These are phyloP conservation scores for Peronospora destructor DNA, from an alignment of 352 stramenopile species.

Conservation along the genomic window DNA sequence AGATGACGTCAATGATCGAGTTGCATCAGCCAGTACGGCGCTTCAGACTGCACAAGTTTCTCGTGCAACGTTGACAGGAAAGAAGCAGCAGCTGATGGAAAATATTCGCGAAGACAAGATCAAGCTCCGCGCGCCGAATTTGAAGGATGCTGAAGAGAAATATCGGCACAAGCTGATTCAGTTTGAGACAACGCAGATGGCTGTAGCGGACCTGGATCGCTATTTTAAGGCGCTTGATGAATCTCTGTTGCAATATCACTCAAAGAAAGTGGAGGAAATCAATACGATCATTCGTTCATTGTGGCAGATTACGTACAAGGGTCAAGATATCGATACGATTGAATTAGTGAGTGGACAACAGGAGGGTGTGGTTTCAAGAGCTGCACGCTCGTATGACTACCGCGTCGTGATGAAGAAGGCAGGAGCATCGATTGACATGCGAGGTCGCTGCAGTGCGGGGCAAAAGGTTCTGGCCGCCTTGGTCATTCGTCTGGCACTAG, in stretches of 20 bases:
- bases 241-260: slow-evolving; percentile 95
- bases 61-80: slow-evolving; percentile 37
- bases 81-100: slow-evolving; percentile 46
- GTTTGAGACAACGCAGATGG: slow-evolving; percentile 93
- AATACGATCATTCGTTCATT: slow-evolving; percentile 98
- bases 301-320: slow-evolving; percentile 98
- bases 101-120: slow-evolving; percentile 59
- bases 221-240: slow-evolving; percentile 95
- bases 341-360: slow-evolving; percentile 94
- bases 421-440: slow-evolving; percentile 95
- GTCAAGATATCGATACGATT: slow-evolving; percentile 99
- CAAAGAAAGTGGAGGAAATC: slow-evolving; percentile 98
- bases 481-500: slow-evolving; percentile 96
- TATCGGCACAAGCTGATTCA: slow-evolving; percentile 93
- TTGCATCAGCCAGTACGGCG: slow-evolving; percentile 28
- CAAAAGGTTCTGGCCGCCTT: slow-evolving; percentile 95
- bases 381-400: slow-evolving; percentile 95
- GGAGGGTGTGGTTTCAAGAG: slow-evolving; percentile 44
- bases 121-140: slow-evolving; percentile 56
- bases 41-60: slow-evolving; percentile 30
- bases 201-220: slow-evolving; percentile 94
- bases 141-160: slow-evolving; percentile 91
- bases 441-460: slow-evolving; percentile 96
- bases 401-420: slow-evolving; percentile 98
- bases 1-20: slow-evolving; percentile 42